Evolutionary conservation across 202 grass and related monocot species (phyloP), one percentile per base, ranked within the genome.

Genomic region (Tripidium arundinaceum): DNA sequence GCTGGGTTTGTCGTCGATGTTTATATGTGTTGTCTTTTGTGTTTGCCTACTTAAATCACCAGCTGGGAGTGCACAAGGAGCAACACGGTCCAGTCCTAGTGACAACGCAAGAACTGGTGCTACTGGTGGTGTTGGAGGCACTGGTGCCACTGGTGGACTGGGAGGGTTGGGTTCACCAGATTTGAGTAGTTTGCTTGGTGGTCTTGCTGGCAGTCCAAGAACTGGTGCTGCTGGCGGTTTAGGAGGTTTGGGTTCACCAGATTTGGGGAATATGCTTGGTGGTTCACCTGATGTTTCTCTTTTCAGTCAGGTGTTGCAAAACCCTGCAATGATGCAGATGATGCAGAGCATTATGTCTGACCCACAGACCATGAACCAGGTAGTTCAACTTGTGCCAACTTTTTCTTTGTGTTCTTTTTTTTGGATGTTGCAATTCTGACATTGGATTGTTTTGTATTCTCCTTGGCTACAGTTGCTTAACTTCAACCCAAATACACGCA

Each of bases 311-410:
- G 47, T 90, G 77, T 70, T 97, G 82, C 94, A 93, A 91, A 97
- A 93, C 82, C 91, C 94, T 14, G 84, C 84, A 27, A 91, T 93
- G 86, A 91, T 89, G 86, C 90, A 97, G 71, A 89, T 91, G 94
- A 84, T 93, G 90, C 94, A 97, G 67, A 97, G 81, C 79, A 55
- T 97, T 38, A 83, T 97, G 83, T 86, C 94, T 84, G 91, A 93
- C 42, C 94, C 94, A 66, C 94, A 97, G 73, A 70, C 87, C 64
- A 76, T 93, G 72, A 93, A 97, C 79, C 91, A 93, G 89, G 94
- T 97, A 68, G 34, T 65, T 58, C 18, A 26, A 69, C 15, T 63
- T 62, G 9, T 40, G 22, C 47, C 50, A 58, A 70, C 7, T 21
- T 57, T 61, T 57, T 78, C 19, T 70, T 70, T 84, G 21, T 72